These are phyloP conservation scores for Penicillium sp. DNA, from an alignment of 2,329 filamentous ascomycete species.

Conservation along the genomic window DNA sequence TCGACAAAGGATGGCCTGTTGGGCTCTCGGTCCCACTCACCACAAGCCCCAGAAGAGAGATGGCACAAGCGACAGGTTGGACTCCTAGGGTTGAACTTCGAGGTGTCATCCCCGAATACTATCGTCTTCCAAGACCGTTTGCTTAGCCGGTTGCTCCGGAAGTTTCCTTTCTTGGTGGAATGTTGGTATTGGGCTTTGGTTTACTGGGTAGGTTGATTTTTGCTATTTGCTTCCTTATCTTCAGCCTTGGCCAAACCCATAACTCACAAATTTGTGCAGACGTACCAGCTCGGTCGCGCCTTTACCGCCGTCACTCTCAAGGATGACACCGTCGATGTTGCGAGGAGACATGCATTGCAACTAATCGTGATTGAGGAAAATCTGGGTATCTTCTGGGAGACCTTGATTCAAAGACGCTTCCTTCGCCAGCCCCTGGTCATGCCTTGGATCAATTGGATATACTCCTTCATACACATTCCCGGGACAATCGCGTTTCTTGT, in stretches of 20 bases:
- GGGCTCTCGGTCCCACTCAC: constrained; percentile 31
- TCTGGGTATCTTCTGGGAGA: constrained; percentile 64
- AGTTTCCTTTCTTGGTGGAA: constrained; percentile 70
- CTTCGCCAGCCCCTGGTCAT: constrained; percentile 56
- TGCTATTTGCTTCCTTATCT: neutral
- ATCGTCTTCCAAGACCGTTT: constrained; percentile 58
- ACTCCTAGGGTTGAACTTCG: constrained; percentile 46
- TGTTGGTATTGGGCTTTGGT: constrained; percentile 76
- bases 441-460: constrained; percentile 68
- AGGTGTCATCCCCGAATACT: constrained; percentile 61
- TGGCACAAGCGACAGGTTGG: constrained; percentile 53
- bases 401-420: constrained; percentile 59
- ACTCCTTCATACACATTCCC: constrained; percentile 76
- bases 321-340: constrained; percentile 65
- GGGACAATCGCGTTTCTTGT: constrained; percentile 69
- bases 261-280: constrained; percentile 46
- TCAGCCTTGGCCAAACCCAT: neutral
- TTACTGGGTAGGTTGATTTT: constrained; percentile 64
- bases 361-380: constrained; percentile 65
- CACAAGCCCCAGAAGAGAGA: constrained; percentile 42
- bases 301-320: constrained; percentile 68
- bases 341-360: constrained; percentile 66
- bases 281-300: constrained; percentile 71
- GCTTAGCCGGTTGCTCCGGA: constrained; percentile 62
- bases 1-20: constrained; percentile 38